These are phyloP conservation scores for Fusarium azukiicola DNA, from an alignment of 2,329 filamentous ascomycete genomes.

Conservation along the genomic window DNA sequence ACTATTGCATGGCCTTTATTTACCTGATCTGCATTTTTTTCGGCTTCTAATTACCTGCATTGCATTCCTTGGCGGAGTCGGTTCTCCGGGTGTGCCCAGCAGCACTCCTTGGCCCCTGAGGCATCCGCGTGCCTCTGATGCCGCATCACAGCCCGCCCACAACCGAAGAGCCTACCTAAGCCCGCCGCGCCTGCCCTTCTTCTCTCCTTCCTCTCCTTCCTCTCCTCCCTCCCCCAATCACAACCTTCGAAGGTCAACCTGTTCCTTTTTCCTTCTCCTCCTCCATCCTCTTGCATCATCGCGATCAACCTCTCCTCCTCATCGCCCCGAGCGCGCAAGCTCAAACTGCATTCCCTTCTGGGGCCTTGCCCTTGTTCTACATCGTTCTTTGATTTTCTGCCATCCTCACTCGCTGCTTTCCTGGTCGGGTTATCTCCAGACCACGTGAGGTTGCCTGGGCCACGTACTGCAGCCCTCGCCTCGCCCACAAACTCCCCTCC, in stretches of 20 bases:
- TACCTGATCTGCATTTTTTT: too few species aligned
- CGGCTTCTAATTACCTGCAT: background rate
- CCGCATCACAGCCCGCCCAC: background rate
- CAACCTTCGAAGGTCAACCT: background rate
- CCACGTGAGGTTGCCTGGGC: conserved; percentile 5
- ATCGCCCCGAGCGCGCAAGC: background rate
- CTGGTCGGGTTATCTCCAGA: background rate
- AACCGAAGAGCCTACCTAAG: background rate
- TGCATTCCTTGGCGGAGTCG: background rate
- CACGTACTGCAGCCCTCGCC: background rate
- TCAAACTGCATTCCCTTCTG: background rate
- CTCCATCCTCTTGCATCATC: background rate
- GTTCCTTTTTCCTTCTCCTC: background rate
- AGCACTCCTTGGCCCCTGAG: background rate
- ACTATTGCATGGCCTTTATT: background rate
- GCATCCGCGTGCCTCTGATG: background rate
- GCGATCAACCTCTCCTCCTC: background rate
- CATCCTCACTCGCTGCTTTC: background rate
- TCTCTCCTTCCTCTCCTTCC: background rate
- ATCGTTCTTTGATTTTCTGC: conserved; percentile 2
- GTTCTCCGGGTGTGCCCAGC: background rate
- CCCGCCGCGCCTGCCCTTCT: conserved; percentile 4
- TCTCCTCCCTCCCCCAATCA: background rate
- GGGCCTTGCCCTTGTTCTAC: background rate
- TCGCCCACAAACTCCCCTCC: background rate